Evolutionary conservation across 768 basidiomycete genomes (phyloP).

Genomic region (Pleurotus salmoneostramineus): DNA sequence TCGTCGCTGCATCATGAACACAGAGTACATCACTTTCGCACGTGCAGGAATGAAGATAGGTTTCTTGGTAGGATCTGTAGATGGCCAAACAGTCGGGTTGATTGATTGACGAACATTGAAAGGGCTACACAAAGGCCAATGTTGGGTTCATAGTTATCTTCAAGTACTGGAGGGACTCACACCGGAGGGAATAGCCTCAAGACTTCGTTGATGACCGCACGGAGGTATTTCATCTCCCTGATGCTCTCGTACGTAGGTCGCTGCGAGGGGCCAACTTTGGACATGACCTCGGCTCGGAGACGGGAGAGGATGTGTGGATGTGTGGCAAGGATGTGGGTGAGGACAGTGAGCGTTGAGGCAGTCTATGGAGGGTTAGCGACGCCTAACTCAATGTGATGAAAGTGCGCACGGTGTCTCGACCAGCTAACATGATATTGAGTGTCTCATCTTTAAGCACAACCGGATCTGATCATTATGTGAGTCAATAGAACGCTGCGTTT

Average conservation of each 20-base stretch:
- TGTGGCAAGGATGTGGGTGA: slow-evolving; percentile 43
- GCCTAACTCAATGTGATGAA: neutral
- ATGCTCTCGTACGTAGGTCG: slow-evolving; percentile 40
- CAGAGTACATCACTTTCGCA: slow-evolving; percentile 28
- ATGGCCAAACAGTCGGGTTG: slow-evolving; percentile 27
- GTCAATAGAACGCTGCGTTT: neutral
- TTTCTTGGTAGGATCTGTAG: slow-evolving; percentile 20
- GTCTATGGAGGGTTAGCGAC: slow-evolving; percentile 15
- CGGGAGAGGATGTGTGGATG: slow-evolving; percentile 43
- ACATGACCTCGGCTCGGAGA: slow-evolving; percentile 53
- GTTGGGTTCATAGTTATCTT: no score
- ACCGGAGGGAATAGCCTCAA: slow-evolving; percentile 32
- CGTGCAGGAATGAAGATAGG: slow-evolving; percentile 32
- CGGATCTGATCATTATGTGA: slow-evolving; percentile 24
- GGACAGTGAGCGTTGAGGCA: slow-evolving; percentile 38
- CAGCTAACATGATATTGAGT: slow-evolving; percentile 43
- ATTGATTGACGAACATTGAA: slow-evolving; percentile 28
- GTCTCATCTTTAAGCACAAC: slow-evolving; percentile 34
- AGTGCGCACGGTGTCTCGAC: slow-evolving; percentile 30
- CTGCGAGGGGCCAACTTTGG: slow-evolving; percentile 41
- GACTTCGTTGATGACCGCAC: slow-evolving; percentile 2
- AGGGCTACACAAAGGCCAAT: slow-evolving; percentile 18
- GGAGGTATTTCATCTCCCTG: slow-evolving; percentile 6
- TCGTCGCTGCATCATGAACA: slow-evolving; percentile 31
- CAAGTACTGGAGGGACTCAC: slow-evolving; percentile 19